These are phyloP conservation scores for Cupressus sempervirens DNA, from an alignment of 75 land plant species.

Conservation along the genomic window DNA sequence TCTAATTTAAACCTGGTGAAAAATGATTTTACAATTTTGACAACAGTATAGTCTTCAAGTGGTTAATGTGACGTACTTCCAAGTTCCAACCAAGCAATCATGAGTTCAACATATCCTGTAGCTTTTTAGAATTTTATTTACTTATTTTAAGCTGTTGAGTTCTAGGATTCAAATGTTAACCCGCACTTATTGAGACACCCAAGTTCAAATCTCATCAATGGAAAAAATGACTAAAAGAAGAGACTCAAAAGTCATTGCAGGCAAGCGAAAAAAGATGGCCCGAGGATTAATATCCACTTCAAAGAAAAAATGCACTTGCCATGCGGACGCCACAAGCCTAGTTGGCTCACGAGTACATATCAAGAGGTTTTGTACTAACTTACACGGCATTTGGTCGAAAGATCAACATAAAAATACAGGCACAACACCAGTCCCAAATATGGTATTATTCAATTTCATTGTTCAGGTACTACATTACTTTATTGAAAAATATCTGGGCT, in stretches of 20 bases:
- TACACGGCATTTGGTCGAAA: background rate
- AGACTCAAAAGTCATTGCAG: background rate
- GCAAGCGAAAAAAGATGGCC: background rate
- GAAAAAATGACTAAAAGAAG: background rate
- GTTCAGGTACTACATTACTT: background rate
- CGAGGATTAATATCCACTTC: background rate
- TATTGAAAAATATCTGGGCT: background rate
- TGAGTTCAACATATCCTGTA: background rate
- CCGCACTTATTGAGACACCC: background rate
- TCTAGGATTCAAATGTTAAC: background rate
- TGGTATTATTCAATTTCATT: background rate
- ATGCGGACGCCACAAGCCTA: no score
- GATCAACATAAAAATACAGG: background rate
- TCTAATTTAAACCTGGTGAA: background rate
- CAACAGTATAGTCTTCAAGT: background rate
- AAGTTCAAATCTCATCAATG: background rate
- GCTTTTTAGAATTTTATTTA: background rate
- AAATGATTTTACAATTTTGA: background rate
- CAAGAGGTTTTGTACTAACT: background rate
- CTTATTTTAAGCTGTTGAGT: background rate
- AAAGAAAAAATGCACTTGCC: no score
- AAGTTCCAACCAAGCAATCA: background rate
- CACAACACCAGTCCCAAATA: background rate
- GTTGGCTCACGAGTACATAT: no score
- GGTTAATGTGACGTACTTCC: background rate